A percentile compares a stretch with the other conserved stretches of the same genome.
phyloP scores from a whole-genome alignment of 257 asterid species.

The Petunia secreta region DNA sequence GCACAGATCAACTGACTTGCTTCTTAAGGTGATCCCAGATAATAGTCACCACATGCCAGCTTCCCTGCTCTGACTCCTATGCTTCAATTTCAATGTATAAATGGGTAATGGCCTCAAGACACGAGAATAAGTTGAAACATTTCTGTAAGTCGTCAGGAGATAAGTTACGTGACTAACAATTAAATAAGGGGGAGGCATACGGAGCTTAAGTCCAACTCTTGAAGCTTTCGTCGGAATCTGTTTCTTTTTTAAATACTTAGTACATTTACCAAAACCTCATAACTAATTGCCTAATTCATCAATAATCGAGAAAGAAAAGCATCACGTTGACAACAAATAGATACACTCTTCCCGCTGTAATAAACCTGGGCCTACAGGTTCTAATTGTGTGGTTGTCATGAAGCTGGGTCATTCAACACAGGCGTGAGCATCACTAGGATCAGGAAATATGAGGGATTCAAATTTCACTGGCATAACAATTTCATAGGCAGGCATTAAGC shows the following conservation, averaged over 20 bases:
- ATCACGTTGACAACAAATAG: not conserved
- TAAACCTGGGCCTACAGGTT: not conserved
- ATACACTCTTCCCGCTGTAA: not conserved
- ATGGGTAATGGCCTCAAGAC: too few relatives aligned
- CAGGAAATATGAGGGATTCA: not conserved
- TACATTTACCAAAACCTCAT: too few relatives aligned
- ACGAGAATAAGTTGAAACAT: too few relatives aligned
- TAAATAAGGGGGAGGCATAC: conserved; percentile 96
- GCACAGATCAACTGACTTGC: not conserved
- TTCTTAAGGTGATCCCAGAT: not conserved
- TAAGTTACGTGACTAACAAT: conserved; percentile 64
- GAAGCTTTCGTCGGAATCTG: conserved; percentile 64
- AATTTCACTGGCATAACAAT: not conserved
- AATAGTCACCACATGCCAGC: not conserved
- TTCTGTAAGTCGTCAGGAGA: too few relatives aligned
- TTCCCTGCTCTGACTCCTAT: conserved; percentile 76
- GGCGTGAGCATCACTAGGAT: not conserved
- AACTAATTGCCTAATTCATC: not conserved
- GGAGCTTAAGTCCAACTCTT: conserved; percentile 44
- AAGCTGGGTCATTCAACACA: not conserved
- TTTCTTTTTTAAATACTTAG: not conserved
- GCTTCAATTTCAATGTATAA: not conserved
- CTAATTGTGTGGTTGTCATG: not conserved
- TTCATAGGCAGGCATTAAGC: not conserved
- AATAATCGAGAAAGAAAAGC: not conserved